A percentile compares a stretch with the other conserved stretches of the same genome.
Conservation (phyloP, 179 eudicot species). For the Heliamphora pulchella region DNA sequence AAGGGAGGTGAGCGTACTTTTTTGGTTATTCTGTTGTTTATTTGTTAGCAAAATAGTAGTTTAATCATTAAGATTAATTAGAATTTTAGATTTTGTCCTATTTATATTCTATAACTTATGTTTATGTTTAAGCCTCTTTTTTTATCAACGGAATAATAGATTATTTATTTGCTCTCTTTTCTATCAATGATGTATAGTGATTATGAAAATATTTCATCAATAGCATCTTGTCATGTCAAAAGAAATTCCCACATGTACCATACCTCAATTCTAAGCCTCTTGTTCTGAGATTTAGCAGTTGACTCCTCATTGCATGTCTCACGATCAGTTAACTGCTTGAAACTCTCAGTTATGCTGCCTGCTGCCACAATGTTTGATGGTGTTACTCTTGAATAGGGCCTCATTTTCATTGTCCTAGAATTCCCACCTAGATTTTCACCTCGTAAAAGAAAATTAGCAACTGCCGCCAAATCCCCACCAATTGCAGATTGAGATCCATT, state of each 20-base stretch:
- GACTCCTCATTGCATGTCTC: slow-evolving; percentile 2
- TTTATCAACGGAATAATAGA: neutral
- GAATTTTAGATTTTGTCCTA: neutral
- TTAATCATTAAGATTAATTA: neutral
- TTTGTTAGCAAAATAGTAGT: too few relatives aligned
- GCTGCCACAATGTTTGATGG: slow-evolving; percentile 15
- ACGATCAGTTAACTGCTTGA: neutral
- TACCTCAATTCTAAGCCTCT: slow-evolving; percentile 20
- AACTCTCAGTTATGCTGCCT: slow-evolving; percentile 8
- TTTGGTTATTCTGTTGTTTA: too few relatives aligned
- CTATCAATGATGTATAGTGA: neutral
- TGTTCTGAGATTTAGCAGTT: slow-evolving; percentile 12
- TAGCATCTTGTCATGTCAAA: neutral
- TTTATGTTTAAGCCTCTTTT: neutral
- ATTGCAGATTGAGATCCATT: slow-evolving; percentile 17
- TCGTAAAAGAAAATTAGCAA: neutral
- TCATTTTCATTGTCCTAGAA: slow-evolving; percentile 10
- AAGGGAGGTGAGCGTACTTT: too few relatives aligned
- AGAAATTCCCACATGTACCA: neutral
- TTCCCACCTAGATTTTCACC: slow-evolving; percentile 5
- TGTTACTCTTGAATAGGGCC: neutral
- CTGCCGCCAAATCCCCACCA: slow-evolving; percentile 17
- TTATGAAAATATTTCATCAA: neutral
- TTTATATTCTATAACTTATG: too few relatives aligned
- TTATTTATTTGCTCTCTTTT: too few relatives aligned